Evolutionary conservation across 2,329 filamentous ascomycete genomes (phyloP), one percentile per base, ranked within the genome.

Genomic region (Teratosphaeria pseudoeucalypti): DNA sequence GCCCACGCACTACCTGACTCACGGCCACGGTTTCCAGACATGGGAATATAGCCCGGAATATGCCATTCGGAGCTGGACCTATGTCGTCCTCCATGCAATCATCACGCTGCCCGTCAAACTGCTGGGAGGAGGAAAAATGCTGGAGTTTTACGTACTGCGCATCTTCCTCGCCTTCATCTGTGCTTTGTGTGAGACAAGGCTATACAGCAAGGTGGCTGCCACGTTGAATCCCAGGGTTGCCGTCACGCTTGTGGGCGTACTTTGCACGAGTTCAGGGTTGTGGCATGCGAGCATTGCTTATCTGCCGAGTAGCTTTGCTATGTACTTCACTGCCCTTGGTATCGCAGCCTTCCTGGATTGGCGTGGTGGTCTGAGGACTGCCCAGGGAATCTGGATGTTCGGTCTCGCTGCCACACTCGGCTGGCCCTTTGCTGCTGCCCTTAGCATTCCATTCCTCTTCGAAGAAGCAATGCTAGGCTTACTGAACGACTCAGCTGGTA

Each of bases 11-110:
- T 99, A 96, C 74, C 82, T 99, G 32, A 88, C 85, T 61, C 91
- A 96, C 78, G 89, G 90, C 67, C 92, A 95, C 70, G 94, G 92
- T 47, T 80, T 96, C 56, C 92, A 99, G 77, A 99, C 94, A 1
- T 99, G 94, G 94, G 94, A 99, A 75, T 99, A 97, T 76, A 95
- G 92, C 0, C 94, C 94, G 5, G 87, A 92, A 60, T 97, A 89
- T 75, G 89, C 91, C 56, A 96, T 99, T 67, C 86, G 94, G 63
- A 96, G 91, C 76, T 99, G 94, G 94, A 80, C 91, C 26, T 99
- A 99, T 70, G 80, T 95, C 43, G 82, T 80, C 5, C 75, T 96
- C 1, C 92, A 99, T 74, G 89, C 91, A 29, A 66, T 86, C 23
- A 75, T 89, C 54, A 87, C 85, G 53, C 89, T 84, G 63, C 66